A percentile compares a stretch with the other conserved stretches of the same genome.
phyloP scores from a whole-genome alignment of 148 eudicot genomes.

The Chenopodium quinoa region DNA sequence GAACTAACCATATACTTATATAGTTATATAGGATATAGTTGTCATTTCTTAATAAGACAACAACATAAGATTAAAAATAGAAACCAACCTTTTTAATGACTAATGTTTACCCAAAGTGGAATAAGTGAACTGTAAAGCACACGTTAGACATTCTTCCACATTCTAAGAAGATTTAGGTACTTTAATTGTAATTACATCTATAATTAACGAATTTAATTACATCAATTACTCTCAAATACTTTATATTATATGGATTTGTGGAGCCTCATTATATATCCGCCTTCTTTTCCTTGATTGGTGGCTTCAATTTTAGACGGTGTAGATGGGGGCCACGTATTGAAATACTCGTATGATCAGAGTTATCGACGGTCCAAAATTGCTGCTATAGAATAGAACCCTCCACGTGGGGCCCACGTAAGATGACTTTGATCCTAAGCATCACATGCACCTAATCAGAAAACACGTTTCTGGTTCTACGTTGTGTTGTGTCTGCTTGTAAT shows the following conservation, averaged over 20 bases:
- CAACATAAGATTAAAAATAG: neutral
- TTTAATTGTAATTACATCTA: neutral
- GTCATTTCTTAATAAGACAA: neutral
- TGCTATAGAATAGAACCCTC: neutral
- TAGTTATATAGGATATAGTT: neutral
- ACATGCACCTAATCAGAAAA: neutral
- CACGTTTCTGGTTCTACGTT: neutral
- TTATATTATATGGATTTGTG: neutral
- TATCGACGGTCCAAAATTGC: slow-evolving; percentile 17
- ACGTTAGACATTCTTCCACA: neutral
- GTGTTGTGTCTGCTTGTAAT: neutral
- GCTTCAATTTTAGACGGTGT: neutral
- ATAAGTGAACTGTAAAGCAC: slow-evolving; percentile 17
- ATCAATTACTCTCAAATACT: neutral
- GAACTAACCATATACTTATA: neutral
- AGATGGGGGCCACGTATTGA: slow-evolving; percentile 19
- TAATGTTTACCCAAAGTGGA: slow-evolving; percentile 1
- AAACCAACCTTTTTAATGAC: neutral
- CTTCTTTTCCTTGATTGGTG: slow-evolving; percentile 10
- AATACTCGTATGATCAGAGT: too few species aligned
- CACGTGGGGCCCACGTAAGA: neutral
- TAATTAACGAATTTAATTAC: neutral
- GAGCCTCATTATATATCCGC: neutral
- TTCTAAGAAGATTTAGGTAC: neutral
- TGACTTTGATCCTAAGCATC: slow-evolving; percentile 21